Conservation (phyloP, 108 stramenopile genomes). For the Stephanodiscus minutulus region DNA sequence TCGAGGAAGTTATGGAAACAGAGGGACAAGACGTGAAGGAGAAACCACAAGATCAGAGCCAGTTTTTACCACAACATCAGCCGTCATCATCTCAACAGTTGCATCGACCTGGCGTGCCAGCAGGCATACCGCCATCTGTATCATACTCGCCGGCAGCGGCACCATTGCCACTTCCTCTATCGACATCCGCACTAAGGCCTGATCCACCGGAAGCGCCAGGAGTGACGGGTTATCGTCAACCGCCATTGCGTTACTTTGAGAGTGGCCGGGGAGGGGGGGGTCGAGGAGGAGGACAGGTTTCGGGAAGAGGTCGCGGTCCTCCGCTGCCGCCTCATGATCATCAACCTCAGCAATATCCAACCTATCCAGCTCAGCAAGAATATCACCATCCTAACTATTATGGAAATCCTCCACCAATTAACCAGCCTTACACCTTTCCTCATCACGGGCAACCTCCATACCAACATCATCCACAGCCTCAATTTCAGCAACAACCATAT, state of each 20-base stretch:
- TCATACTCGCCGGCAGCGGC: slow-evolving; percentile 34
- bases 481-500: slow-evolving; percentile 15
- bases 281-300: neutral
- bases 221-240: slow-evolving; percentile 48
- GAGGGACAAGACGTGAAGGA: neutral
- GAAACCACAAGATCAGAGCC: neutral
- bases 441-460: slow-evolving; percentile 19
- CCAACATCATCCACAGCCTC: slow-evolving; percentile 31
- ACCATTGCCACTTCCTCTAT: neutral
- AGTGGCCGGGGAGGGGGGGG: slow-evolving; percentile 15
- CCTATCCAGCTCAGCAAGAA: neutral
- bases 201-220: slow-evolving; percentile 50
- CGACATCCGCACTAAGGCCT: slow-evolving; percentile 15
- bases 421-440: slow-evolving; percentile 1
- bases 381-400: neutral
- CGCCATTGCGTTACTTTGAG: slow-evolving; percentile 40
- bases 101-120: slow-evolving; percentile 12
- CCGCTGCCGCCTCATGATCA: slow-evolving; percentile 4
- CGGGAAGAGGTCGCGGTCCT: slow-evolving; percentile 30
- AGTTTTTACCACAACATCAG: slow-evolving; percentile 20
- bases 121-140: slow-evolving; percentile 33
- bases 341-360: slow-evolving; percentile 1
- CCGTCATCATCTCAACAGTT: slow-evolving; percentile 14
- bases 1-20: slow-evolving; percentile 24
- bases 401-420: slow-evolving; percentile 4